Evolutionary conservation across 352 stramenopile genomes (phyloP), one percentile per base, ranked within the genome.

Genomic region (Phytopythium cucurbitacearum): DNA sequence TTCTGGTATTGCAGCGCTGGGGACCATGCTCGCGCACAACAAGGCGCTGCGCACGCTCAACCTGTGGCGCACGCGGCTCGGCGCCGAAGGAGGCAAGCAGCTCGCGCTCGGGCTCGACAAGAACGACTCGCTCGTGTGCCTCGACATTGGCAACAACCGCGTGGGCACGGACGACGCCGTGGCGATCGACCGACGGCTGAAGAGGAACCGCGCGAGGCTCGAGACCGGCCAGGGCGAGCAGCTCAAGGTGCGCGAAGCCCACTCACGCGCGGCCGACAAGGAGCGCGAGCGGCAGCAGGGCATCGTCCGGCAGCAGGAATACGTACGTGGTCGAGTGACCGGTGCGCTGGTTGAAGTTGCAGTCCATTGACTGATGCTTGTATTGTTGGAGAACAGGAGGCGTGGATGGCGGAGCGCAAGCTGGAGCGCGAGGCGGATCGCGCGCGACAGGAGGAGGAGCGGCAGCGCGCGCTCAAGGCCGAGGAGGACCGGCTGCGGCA

Each of bases 141-240:
- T 92, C n/a, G 82, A 92, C 57, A 63, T 90, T 13, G 82, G 82
- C 39, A 90, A 89, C 69, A 92, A 92, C 72, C 80, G 80, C 52
- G 72, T 92, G 13, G 62, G 61, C 12, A 69, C 64, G 6, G 54
- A 54, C 12, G 82, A 92, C 51, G 82, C 62, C 15, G 64, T 72
- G 10, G 57, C 62, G 13, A 77, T 90, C 44, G 66, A 80, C 41
- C 38, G 62, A 28, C 64, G 76, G 36, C 67, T 92, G 35, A 62
- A 49, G 28, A 70, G 72, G 28, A 92, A 90, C 60, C 74, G 75
- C 35, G 41, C 68, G 2, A 38, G 56, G n/a, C 73, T 78, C 33
- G 75, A 85, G 35, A 48, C 62, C 15, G 21, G 62, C 0, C 68
- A 87, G 51, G 46, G 64, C 37, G 70, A 77, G 51, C 75, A 83